These are phyloP conservation scores for Allantophomopsis lycopodina DNA, from an alignment of 2,329 filamentous ascomycete species.

Conservation along the genomic window DNA sequence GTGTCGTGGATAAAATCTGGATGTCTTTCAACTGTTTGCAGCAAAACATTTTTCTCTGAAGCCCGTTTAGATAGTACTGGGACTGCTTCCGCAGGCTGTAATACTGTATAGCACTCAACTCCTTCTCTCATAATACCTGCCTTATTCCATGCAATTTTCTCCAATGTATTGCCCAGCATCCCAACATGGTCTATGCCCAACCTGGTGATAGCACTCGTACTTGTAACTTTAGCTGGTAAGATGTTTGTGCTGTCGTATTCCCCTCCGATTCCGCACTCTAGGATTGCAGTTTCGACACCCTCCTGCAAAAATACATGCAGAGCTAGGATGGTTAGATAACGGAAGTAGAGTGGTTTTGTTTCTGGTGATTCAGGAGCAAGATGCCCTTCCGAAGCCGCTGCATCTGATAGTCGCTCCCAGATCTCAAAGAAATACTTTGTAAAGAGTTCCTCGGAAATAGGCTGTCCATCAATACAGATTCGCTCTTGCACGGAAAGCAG, in stretches of 20 bases:
- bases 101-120: constrained; percentile 41
- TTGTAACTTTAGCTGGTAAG: constrained; percentile 35
- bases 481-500: constrained; percentile 50
- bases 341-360: constrained; percentile 40
- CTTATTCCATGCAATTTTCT: constrained; percentile 60
- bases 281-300: constrained; percentile 44
- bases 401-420: constrained; percentile 34
- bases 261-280: constrained; percentile 54
- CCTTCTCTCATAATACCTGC: constrained; percentile 53
- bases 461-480: constrained; percentile 42
- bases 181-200: constrained; percentile 54
- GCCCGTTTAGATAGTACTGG: constrained; percentile 34
- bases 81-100: constrained; percentile 30
- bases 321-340: constrained; percentile 48
- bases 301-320: constrained; percentile 52
- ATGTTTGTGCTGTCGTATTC: constrained; percentile 56
- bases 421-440: constrained; percentile 52
- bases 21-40: constrained; percentile 24
- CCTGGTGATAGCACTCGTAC: constrained; percentile 35
- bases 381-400: background rate
- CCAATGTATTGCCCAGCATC: constrained; percentile 43
- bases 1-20: constrained; percentile 5
- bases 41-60: constrained; percentile 26
- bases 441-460: constrained; percentile 42
- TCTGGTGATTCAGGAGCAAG: constrained; percentile 27